Evolutionary conservation across 2,329 filamentous ascomycete species (phyloP).

Genomic region (Hypoxylon sp.): DNA sequence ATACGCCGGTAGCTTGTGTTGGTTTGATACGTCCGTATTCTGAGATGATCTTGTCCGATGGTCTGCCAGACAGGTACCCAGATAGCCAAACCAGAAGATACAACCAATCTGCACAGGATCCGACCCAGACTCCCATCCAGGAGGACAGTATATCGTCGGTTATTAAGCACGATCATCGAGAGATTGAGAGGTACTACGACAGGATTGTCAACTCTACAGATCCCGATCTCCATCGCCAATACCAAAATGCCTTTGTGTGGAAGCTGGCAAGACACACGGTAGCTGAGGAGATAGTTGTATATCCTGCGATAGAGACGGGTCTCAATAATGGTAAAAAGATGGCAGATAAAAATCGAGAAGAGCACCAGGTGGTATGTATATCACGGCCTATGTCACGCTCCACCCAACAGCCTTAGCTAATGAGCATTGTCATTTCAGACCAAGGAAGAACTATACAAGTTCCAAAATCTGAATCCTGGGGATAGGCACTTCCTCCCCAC

Average conservation of each 20-base stretch:
- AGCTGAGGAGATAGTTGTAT: slow-evolving; percentile 65
- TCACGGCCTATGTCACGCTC: neutral
- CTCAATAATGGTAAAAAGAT: slow-evolving; percentile 57
- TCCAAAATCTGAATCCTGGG: slow-evolving; percentile 59
- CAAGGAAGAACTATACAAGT: slow-evolving; percentile 61
- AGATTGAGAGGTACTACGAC: slow-evolving; percentile 57
- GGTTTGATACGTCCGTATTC: slow-evolving; percentile 25
- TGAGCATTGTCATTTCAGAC: slow-evolving; percentile 53
- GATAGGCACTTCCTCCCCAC: slow-evolving; percentile 60
- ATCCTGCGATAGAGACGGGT: slow-evolving; percentile 62
- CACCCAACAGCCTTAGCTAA: slow-evolving; percentile 13
- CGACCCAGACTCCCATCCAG: slow-evolving; percentile 15
- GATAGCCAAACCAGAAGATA: slow-evolving; percentile 2
- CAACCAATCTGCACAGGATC: slow-evolving; percentile 13
- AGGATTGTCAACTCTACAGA: slow-evolving; percentile 59
- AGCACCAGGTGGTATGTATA: slow-evolving; percentile 48
- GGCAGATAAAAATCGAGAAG: slow-evolving; percentile 58
- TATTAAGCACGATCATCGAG: slow-evolving; percentile 44
- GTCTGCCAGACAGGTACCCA: neutral
- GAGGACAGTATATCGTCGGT: slow-evolving; percentile 35
- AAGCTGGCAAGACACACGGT: slow-evolving; percentile 66
- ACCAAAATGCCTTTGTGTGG: slow-evolving; percentile 67
- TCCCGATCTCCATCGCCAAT: slow-evolving; percentile 60
- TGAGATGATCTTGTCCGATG: slow-evolving; percentile 16
- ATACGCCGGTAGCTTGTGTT: slow-evolving; percentile 6